These are phyloP conservation scores for Daldinia caldariorum DNA, from an alignment of 495 filamentous ascomycete genomes.

Conservation along the genomic window DNA sequence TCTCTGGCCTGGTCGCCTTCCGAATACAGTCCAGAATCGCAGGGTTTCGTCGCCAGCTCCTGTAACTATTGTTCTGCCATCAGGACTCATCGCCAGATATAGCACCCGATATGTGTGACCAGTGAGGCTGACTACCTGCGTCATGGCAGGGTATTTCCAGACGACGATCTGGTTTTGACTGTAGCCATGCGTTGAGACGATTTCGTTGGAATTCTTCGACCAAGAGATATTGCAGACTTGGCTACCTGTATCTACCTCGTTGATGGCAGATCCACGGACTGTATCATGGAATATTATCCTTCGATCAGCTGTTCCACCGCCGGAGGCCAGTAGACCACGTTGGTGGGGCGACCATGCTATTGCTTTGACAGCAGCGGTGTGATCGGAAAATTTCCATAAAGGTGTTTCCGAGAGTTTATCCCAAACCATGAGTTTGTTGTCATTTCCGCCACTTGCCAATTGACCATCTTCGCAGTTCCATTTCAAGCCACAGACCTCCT, in stretches of 20 bases:
- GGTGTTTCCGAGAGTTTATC: constrained; percentile 89
- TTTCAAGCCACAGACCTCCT: constrained; percentile 96
- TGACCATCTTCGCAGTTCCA: constrained; percentile 98
- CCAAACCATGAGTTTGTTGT: constrained; percentile 99
- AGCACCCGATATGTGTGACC: constrained; percentile 96
- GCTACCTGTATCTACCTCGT: constrained; percentile 92
- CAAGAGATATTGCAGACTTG: constrained; percentile 98
- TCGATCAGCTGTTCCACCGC: constrained; percentile 93
- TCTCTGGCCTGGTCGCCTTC: constrained; percentile 68
- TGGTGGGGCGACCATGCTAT: constrained; percentile 99
- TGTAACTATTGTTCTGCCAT: constrained; percentile 91
- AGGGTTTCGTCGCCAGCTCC: constrained; percentile 97
- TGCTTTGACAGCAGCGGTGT: constrained; percentile 95
- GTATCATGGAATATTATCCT: constrained; percentile 99
- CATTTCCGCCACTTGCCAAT: constrained; percentile 95
- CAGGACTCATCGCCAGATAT: constrained; percentile 96
- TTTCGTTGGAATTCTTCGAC: constrained; percentile 94
- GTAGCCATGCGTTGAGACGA: constrained; percentile 98
- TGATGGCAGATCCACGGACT: constrained; percentile 75
- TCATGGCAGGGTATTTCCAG: constrained; percentile 99
- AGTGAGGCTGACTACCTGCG: constrained; percentile 91
- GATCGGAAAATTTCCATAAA: constrained; percentile 89
- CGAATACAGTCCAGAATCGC: constrained; percentile 95
- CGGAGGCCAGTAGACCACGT: constrained; percentile 89
- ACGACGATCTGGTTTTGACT: constrained; percentile 97